Percentiles rank a stretch among this genome's conserved stretches.
Conservation (phyloP, 129 eudicot species). For the Oenanthe sinensis region DNA sequence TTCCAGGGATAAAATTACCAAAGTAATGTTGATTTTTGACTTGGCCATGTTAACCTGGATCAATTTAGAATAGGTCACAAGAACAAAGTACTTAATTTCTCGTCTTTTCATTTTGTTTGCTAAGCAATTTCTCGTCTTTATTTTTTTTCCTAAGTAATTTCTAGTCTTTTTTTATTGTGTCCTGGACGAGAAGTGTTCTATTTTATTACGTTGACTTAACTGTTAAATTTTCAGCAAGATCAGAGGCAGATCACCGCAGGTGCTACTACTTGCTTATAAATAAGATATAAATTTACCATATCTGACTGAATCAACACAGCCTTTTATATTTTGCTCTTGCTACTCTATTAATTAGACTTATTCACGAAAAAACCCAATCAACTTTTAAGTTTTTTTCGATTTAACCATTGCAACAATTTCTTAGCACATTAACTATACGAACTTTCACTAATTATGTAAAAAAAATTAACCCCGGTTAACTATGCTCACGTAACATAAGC, state of each 20-base stretch:
- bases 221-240: neutral
- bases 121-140: no score
- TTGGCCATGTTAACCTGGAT: neutral
- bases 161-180: no score
- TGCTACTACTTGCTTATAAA: neutral
- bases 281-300: neutral
- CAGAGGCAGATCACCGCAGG: neutral
- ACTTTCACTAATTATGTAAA: no score
- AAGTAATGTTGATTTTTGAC: neutral
- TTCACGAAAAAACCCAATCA: no score
- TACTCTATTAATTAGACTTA: no score
- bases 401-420: no score
- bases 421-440: no score
- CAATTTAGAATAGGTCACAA: neutral
- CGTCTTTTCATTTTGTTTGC: no score
- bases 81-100: neutral
- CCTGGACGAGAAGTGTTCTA: neutral
- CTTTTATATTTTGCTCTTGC: neutral
- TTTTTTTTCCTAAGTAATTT: neutral
- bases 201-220: neutral
- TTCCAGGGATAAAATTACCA: neutral
- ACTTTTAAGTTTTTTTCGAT: no score
- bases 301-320: neutral
- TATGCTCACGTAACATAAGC: no score
- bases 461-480: no score